Evolutionary conservation across 768 basidiomycete genomes (phyloP), one percentile per base, ranked within the genome.

Genomic region (Boletus tylopilopsis): DNA sequence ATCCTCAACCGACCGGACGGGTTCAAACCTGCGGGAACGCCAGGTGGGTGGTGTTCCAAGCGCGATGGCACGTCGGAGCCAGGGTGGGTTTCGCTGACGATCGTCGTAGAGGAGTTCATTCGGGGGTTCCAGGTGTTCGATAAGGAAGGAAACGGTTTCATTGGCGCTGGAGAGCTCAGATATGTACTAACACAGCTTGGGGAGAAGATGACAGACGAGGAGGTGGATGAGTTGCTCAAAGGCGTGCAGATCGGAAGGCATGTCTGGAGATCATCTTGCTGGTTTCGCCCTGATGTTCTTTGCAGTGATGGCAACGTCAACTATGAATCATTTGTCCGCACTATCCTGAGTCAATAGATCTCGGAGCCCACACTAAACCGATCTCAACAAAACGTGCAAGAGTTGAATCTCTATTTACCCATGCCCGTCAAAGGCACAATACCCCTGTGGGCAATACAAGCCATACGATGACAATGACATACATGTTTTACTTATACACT

Each of bases 71-170:
- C 29, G 29, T 49, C 45, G 42, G 21, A 18, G 22, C 36, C 8
- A 34, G 29, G 29, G 29, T 29, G 27, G 29, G 29, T 15, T 34
- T 34, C n/a, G 16, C 30, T 44, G 48, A 59, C 19, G 15, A 23
- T 36, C 13, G 16, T 9, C n/a, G 18, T 66, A 95, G 95, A 97
- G 78, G 96, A 99, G 65, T 99, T 99, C 74, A 92, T 97, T 63
- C 92, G 96, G 42, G 96, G 94, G 9, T 99, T 99, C 80, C 94
- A 97, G 61, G 95, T 98, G 11, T 98, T 99, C 59, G 95, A 98
- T 72, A 87, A 68, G 77, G 84, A 84, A 40, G 84, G 83, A 34
- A 85, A 85, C 49, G 85, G 86, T 2, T 81, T 77, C 67, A 84
- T 84, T 51, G 85, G 85, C 56, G 76, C 76, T 55, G 75, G 81